phyloP scores from a whole-genome alignment of 2,329 filamentous ascomycete genomes.

The Cladophialophora exuberans region DNA sequence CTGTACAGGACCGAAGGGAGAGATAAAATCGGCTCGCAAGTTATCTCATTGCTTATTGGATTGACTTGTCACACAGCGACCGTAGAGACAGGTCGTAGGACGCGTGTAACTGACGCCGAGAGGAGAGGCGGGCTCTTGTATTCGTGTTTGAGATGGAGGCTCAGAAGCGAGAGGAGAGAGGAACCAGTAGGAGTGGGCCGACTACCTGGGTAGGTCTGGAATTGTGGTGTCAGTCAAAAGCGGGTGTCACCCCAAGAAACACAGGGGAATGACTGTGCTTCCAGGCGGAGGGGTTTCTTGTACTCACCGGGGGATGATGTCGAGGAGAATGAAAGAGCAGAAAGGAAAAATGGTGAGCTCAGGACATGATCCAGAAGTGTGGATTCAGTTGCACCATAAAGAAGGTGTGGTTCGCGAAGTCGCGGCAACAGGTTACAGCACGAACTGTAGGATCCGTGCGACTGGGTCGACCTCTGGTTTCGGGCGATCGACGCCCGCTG shows the following conservation, averaged over 20 bases:
- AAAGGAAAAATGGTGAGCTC: too few relatives aligned
- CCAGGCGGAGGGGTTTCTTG: background rate
- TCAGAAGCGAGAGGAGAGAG: background rate
- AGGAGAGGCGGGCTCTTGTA: background rate
- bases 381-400: too few relatives aligned
- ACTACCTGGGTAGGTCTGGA: slow-evolving; percentile 26
- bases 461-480: too few relatives aligned
- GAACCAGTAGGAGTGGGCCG: slow-evolving; percentile 1
- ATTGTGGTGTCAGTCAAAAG: slow-evolving; percentile 11
- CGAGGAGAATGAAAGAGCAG: too few relatives aligned
- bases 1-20: slow-evolving; percentile 1
- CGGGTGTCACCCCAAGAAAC: slow-evolving; percentile 13
- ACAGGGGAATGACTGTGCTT: background rate
- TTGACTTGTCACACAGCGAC: background rate
- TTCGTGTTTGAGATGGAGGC: slow-evolving; percentile 1
- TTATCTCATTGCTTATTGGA: slow-evolving; percentile 25
- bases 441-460: too few relatives aligned
- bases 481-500: too few relatives aligned
- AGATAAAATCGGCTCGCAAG: slow-evolving; percentile 2
- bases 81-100: slow-evolving; percentile 8
- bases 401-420: too few relatives aligned
- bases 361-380: too few relatives aligned
- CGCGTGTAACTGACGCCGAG: slow-evolving; percentile 21
- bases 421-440: too few relatives aligned
- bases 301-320: background rate